These are phyloP conservation scores for Dendrostoma leiphaemia DNA, from an alignment of 2,329 filamentous ascomycete genomes.

Conservation along the genomic window DNA sequence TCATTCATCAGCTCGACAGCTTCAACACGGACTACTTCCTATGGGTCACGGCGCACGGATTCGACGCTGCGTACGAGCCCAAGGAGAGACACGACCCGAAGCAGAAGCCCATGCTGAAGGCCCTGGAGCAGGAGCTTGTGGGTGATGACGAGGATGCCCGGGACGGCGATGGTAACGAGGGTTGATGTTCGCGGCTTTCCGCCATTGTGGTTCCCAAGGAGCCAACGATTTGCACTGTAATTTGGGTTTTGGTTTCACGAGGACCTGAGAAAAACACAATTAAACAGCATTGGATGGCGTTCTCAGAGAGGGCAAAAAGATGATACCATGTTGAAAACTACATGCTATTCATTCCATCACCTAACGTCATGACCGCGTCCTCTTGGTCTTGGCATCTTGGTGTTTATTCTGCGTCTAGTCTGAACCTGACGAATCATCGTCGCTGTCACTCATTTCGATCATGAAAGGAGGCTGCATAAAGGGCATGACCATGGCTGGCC, in stretches of 20 bases:
- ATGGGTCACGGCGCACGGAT: constrained; percentile 69
- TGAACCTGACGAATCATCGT: not conserved
- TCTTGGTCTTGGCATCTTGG: not conserved
- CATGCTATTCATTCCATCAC: no score
- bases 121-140: constrained; percentile 46
- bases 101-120: constrained; percentile 25
- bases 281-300: not conserved
- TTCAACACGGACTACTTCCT: constrained; percentile 71
- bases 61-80: constrained; percentile 56
- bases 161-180: constrained; percentile 39
- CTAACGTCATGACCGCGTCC: no score
- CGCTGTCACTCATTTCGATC: not conserved
- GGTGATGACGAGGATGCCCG: constrained; percentile 50
- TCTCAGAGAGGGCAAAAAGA: not conserved
- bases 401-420: not conserved
- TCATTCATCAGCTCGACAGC: constrained; percentile 77
- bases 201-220: no score
- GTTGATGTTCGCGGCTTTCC: not conserved
- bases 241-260: no score
- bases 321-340: not conserved
- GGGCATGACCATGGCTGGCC: not conserved
- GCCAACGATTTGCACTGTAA: no score
- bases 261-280: not conserved
- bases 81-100: constrained; percentile 35
- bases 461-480: not conserved